Evolutionary conservation across 768 basidiomycete genomes (phyloP).

Genomic region (Pulveroboletus sp.): DNA sequence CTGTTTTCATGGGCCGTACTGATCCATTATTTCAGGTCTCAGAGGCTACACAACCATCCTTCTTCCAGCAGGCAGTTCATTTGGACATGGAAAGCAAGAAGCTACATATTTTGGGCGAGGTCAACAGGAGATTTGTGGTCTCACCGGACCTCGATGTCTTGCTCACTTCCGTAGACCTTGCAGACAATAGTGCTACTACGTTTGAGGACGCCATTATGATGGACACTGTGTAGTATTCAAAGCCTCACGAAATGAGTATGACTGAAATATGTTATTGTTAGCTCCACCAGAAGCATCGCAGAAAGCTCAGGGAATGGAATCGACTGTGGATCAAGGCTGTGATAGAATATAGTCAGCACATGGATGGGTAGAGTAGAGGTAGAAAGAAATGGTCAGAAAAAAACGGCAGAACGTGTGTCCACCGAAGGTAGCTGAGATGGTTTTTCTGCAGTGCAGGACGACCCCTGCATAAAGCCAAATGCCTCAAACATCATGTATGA

Average conservation of each 20-base stretch:
- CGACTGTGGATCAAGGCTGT: conserved; percentile 5
- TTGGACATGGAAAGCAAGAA: conserved; percentile 57
- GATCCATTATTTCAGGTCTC: conserved; percentile 50
- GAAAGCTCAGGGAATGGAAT: no score
- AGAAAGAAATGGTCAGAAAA: conserved; percentile 34
- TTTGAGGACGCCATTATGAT: conserved; percentile 50
- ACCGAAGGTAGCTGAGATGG: conserved; percentile 90
- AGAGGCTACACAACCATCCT: conserved; percentile 78
- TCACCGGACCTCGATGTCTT: conserved; percentile 81
- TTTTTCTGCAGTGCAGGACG: conserved; percentile 73
- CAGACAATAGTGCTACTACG: conserved; percentile 34
- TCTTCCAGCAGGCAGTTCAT: conserved; percentile 82
- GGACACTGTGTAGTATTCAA: conserved; percentile 32
- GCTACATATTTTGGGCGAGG: conserved; percentile 75
- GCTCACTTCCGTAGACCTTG: conserved; percentile 57
- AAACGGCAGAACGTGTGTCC: conserved; percentile 40
- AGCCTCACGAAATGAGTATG: not conserved
- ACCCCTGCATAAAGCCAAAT: conserved; percentile 82
- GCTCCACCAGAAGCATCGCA: no score
- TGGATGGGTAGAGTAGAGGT: not conserved
- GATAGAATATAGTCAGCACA: conserved; percentile 24
- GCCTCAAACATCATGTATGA: conserved; percentile 79
- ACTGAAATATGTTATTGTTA: no score
- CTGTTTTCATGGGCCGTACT: not conserved
- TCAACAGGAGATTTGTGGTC: conserved; percentile 78